A percentile compares a stretch with the other conserved stretches of the same genome.
Evolutionary conservation across 176 grass and related monocot genomes (phyloP).

Genomic region (Oryza officinalis): DNA sequence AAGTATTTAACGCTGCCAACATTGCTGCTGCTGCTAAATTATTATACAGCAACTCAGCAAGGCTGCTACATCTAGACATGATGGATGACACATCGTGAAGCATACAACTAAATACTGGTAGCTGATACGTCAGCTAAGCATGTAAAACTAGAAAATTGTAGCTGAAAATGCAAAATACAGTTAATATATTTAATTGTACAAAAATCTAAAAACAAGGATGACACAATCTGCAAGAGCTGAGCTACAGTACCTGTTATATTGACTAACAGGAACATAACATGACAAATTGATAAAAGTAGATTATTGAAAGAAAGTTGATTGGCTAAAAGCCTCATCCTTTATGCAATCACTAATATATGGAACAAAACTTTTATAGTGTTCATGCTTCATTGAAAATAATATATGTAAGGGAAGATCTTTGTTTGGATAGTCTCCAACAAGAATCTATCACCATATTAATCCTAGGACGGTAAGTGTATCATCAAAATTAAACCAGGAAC

Average conservation of each 20-base stretch:
- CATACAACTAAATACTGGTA: not conserved
- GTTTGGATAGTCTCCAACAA: not conserved
- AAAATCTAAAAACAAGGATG: not conserved
- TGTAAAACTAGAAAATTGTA: not conserved
- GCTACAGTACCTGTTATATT: slow-evolving; percentile 3
- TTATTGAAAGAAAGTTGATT: not conserved
- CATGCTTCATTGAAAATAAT: not conserved
- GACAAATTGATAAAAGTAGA: not conserved
- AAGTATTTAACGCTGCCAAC: not conserved
- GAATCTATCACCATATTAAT: too few species aligned
- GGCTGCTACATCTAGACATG: not conserved
- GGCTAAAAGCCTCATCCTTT: not conserved
- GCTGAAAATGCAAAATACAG: not conserved
- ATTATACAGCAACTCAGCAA: not conserved
- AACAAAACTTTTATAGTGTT: not conserved
- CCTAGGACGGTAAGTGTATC: not conserved
- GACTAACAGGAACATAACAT: not conserved
- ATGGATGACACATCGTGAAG: not conserved
- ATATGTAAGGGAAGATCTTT: not conserved
- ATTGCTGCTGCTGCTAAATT: not conserved
- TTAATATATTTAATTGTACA: not conserved
- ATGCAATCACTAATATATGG: not conserved
- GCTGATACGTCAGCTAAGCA: too few species aligned
- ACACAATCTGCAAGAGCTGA: not conserved
- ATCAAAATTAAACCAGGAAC: not conserved